Evolutionary conservation across 192 early-diverging fungal species (phyloP), one percentile per base, ranked within the genome.

Genomic region (Paraglomus occultum): DNA sequence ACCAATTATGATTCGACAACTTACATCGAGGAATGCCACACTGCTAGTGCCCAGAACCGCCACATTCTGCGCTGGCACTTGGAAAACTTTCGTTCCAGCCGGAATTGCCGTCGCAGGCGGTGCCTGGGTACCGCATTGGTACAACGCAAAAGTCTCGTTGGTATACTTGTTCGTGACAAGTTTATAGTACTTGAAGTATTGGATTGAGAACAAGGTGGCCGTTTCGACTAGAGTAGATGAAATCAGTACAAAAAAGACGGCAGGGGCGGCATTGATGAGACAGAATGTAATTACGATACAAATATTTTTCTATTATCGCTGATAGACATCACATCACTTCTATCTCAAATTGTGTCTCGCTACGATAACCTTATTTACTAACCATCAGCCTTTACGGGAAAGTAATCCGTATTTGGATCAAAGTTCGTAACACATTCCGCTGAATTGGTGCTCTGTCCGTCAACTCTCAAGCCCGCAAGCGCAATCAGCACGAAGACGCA

Each of bases 51-150:
- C 76, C 14, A 76, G 44, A 0, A 77, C 73, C 39, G 83, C 79
- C 11, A 74, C 77, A 40, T 66, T 82, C 15, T 59, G 67, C 15
- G 84, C 73, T 14, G 85, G 79, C 9, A 87, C 63, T 4, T 59
- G 5, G 44, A 85, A 81, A 12, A 82, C 47, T 49, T 81, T 80
- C 18, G 80, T 79, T 49, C 77, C 78, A 49, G 53, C 63, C 53
- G 81, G 67, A 17, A 82, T 46, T 43, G 73, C 68, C 18, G 79
- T 72, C 6, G 48, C 18, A 15, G 66, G 14, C 31, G 85, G 84
- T 7, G 62, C 48, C 14, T 86, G 82, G 17, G 89, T 88, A 61
- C 89, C 88, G 72, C 88, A 92, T 71, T 90, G 89, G 55, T 86
- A 84, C 45, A 91, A 81, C n/a, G 85, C 81, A 69, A 86, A 91